Evolutionary conservation across 106 monocot species (phyloP).

Genomic region (Gastrodia elata): DNA sequence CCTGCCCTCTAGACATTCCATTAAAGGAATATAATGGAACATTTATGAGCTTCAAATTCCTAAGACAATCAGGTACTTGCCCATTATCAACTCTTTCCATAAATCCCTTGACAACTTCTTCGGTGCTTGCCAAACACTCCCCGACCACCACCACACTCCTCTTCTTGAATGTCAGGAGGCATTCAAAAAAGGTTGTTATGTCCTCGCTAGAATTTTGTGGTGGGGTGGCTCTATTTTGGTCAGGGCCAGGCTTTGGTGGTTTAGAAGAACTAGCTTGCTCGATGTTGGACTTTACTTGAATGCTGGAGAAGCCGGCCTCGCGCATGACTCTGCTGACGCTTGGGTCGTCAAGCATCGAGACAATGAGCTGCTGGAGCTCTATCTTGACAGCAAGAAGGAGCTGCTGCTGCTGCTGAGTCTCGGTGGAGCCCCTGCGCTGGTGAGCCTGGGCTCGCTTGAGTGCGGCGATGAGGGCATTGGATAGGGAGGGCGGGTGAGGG

Average conservation of each 20-base stretch:
- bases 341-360: slow-evolving; percentile 86
- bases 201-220: slow-evolving; percentile 21
- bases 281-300: slow-evolving; percentile 87
- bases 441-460: slow-evolving; percentile 96
- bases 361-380: slow-evolving; percentile 86
- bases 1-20: slow-evolving; percentile 53
- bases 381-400: slow-evolving; percentile 83
- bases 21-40: slow-evolving; percentile 59
- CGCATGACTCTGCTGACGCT: slow-evolving; percentile 95
- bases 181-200: slow-evolving; percentile 46
- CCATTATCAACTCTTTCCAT: slow-evolving; percentile 62
- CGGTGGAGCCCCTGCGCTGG: slow-evolving; percentile 77
- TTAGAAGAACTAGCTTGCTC: slow-evolving; percentile 50
- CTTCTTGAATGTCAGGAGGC: slow-evolving; percentile 30
- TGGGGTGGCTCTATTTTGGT: neutral
- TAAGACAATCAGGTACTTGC: slow-evolving; percentile 44
- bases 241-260: slow-evolving; percentile 3
- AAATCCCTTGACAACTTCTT: slow-evolving; percentile 47
- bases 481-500: slow-evolving; percentile 51
- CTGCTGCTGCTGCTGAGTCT: slow-evolving; percentile 95
- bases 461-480: slow-evolving; percentile 95
- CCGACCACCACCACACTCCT: slow-evolving; percentile 71
- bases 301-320: slow-evolving; percentile 93
- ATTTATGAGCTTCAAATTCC: slow-evolving; percentile 50
- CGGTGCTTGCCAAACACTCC: slow-evolving; percentile 49